Evolutionary conservation across 192 early-diverging fungal genomes (phyloP), one percentile per base, ranked within the genome.

Genomic region (Piromyces sp.): DNA sequence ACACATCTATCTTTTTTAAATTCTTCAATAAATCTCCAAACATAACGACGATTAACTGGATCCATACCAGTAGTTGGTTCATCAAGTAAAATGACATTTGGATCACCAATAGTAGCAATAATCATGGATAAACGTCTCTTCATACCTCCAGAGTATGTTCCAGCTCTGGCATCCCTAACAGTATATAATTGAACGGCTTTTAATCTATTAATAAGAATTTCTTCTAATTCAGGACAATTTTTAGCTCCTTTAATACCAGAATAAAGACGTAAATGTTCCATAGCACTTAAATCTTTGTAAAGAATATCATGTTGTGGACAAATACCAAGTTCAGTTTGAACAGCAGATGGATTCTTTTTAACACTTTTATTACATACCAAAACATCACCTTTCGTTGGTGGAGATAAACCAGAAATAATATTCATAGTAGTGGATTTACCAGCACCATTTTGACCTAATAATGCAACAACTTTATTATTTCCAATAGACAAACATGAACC

Each of bases 341-440:
- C 94, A 79, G 84, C 80, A 26, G 87, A 84, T 88, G 93, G 92
- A 38, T 94, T 88, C 36, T 84, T 82, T 51, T 85, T 83, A 37
- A 94, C 87, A 5, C 85, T 87, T 33, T 87, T 81, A 14, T 90
- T 89, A 85, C 89, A 94, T 40, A 94, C 88, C 28, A 91, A 78
- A 4, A 93, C 92, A 84, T 94, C 91, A 33, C 94, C 94, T 7
- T 83, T 80, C 16, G 90, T 90, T 30, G 94, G 83, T 15, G 90
- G 92, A 2, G 90, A 92, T 79, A 93, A 83, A 33, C 94, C 94
- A 15, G 92, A 92, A 22, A 95, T 87, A 83, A 94, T 94, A 83
- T 89, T 88, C 84, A 95, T 94, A n/a, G 93, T 89, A 0, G 93
- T 95, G 29, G 89, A 89, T 83, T 94, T 94, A 36, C 94, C 93